These are phyloP conservation scores for Lathyrus aphaca DNA, from an alignment of 306 rosid genomes.

Conservation along the genomic window DNA sequence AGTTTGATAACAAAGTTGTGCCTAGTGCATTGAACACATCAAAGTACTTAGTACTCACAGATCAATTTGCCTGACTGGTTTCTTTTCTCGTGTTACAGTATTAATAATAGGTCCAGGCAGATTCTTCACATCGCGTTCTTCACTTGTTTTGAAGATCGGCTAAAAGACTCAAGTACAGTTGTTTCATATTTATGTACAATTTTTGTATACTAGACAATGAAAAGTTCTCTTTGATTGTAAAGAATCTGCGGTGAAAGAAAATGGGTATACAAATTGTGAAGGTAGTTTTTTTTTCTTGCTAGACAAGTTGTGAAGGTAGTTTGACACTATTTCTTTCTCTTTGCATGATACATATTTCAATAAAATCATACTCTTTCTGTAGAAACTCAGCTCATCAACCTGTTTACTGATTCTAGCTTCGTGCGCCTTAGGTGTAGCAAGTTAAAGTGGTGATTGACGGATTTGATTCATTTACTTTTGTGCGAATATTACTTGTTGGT, in stretches of 20 bases:
- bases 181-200: constrained; percentile 32
- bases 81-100: constrained; percentile 44
- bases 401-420: constrained; percentile 15
- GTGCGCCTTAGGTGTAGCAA: neutral
- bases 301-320: constrained; percentile 23
- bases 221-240: constrained; percentile 34
- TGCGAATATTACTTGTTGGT: neutral
- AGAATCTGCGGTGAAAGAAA: constrained; percentile 36
- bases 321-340: neutral
- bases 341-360: constrained; percentile 21
- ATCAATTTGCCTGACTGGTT: constrained; percentile 30
- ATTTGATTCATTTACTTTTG: constrained; percentile 1
- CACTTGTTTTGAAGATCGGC: constrained; percentile 37
- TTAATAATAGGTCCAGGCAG: constrained; percentile 32
- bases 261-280: constrained; percentile 29
- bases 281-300: neutral
- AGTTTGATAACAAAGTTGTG: neutral
- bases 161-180: constrained; percentile 26
- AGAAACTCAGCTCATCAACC: constrained; percentile 10
- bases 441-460: neutral
- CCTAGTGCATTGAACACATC: neutral
- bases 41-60: neutral
- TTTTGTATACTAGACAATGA: constrained; percentile 34
- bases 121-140: constrained; percentile 34
- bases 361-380: constrained; percentile 6